A percentile compares a stretch with the other conserved stretches of the same genome.
These are phyloP conservation scores for Scedosporium minutisporum DNA, from an alignment of 2,329 filamentous ascomycete species.

Conservation along the genomic window DNA sequence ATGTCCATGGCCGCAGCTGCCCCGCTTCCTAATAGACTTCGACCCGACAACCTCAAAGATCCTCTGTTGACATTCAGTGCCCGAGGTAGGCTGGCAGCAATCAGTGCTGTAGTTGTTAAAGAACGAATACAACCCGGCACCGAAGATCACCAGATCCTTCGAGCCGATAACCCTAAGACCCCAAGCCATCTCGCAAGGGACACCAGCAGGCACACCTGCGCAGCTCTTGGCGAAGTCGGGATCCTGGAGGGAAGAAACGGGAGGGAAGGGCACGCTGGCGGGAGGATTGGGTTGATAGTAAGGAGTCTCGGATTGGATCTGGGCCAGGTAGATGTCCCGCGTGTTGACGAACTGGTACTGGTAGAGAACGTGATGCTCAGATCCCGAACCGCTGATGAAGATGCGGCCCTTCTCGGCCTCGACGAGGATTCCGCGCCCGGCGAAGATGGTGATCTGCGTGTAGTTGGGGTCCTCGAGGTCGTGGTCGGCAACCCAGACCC, in stretches of 20 bases:
- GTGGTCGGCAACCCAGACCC: conserved; percentile 42
- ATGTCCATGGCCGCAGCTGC: conserved; percentile 18
- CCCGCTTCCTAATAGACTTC: conserved; percentile 6
- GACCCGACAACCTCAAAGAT: conserved; percentile 23
- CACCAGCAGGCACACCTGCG: conserved; percentile 17
- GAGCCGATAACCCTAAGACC: conserved; percentile 52
- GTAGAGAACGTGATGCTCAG: conserved; percentile 58
- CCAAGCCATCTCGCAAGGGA: conserved; percentile 50
- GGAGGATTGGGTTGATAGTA: conserved; percentile 61
- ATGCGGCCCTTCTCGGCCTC: conserved; percentile 26
- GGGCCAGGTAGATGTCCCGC: conserved; percentile 51
- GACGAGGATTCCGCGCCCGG: conserved; percentile 40
- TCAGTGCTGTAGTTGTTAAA: conserved; percentile 52
- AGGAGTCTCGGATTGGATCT: conserved; percentile 60
- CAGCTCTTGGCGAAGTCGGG: conserved; percentile 43
- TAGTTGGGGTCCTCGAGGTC: conserved; percentile 41
- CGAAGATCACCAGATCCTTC: conserved; percentile 47
- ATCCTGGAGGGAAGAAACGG: conserved; percentile 32
- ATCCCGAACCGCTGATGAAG: conserved; percentile 56
- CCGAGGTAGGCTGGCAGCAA: conserved; percentile 32
- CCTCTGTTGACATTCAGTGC: conserved; percentile 35
- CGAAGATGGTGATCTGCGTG: conserved; percentile 41
- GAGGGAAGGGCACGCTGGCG: conserved; percentile 46
- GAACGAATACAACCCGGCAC: conserved; percentile 59
- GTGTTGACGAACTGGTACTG: conserved; percentile 58